Evolutionary conservation across 345 rosid genomes (phyloP), one percentile per base, ranked within the genome.

Genomic region (Eucalyptus tenuipes): DNA sequence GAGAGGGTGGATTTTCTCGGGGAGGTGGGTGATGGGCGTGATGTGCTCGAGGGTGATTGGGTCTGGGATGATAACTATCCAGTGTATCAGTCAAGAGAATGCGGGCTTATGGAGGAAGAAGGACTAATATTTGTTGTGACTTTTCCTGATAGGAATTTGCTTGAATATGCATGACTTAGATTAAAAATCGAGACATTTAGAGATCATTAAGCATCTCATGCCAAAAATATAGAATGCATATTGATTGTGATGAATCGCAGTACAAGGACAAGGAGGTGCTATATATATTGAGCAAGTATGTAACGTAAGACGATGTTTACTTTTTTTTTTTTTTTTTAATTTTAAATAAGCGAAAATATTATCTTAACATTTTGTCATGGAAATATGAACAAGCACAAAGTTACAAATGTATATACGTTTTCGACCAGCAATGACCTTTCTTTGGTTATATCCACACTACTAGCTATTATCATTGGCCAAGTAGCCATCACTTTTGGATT

Each of bases 31-130:
- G 89, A 88, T 87, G 93, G 87, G 40, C 97, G 96, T 90, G 94
- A 96, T 89, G 90, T 97, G 88, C 96, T 97, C 89, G 93, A 95
- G 85, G 98, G 99, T 49, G 95, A 93, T 55, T 97, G 99, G 98
- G 94, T 96, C 27, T 98, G 98, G 98, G 99, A 98, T 86, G 98
- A 97, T 47, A 91, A 87, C 3, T 96, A 96, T 88, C 99, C 98
- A 2, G 79, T 97, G 94, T 98, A 98, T 88, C 95, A 95, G 79
- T 95, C 98, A 53, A 94, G 91, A 93, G 96, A 95, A 90, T 98
- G 99, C 89, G 88, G 87, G 90, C 95, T 98, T 91, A 89, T 97
- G 89, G 99, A 98, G 29, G 61, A 55, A 22, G 61, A 55, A 55
- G 13, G 61, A 55, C 61, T 13, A 55, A 55, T 24, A 9, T 1